Evolutionary conservation across 345 rosid genomes (phyloP), one percentile per base, ranked within the genome.

Genomic region (Eucalyptus cloeziana): DNA sequence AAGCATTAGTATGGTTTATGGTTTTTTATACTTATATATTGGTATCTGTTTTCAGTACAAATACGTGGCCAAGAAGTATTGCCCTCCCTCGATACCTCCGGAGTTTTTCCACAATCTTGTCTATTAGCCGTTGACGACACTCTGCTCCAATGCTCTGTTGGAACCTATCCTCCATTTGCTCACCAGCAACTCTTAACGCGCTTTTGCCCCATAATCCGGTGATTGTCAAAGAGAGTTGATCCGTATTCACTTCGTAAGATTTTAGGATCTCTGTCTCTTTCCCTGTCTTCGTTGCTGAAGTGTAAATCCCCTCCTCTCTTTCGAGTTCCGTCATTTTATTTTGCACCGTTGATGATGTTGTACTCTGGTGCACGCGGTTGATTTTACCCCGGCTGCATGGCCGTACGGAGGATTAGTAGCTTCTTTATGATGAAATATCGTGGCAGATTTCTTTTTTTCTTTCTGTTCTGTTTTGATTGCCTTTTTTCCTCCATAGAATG

Each of bases 31-130:
- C 45, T 51, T 86, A 69, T 33, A 69, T 49, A 58, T 30, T 49
- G 87, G 52, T 86, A 49, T 86, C 87, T 86, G 58, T 51, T 49
- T 85, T 86, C 97, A 97, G 99, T 96, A 95, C 92, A 96, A 97
- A 92, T 94, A 91, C 89, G 99, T 94, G 89, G 96, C 98, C 56
- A 97, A 97, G 94, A 96, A 95, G 93, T 86, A 90, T 89, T 95
- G 96, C 91, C 98, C 98, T 51, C 90, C 95, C 54, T 91, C 95
- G 62, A 92, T 97, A 88, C 98, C 98, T 86, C 88, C 51, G 50
- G 97, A 96, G 88, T 94, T 92, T 90, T 95, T 96, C 95, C 93
- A 92, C 89, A 91, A 90, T 88, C 90, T 88, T 86, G 86, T 81
- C 69, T 88, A 49, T 71, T 89, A 87, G 76, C 76, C 79, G 22